A percentile compares a stretch with the other conserved stretches of the same genome.
phyloP scores from a whole-genome alignment of 1,139 yeast genomes.

The Geotrichum reessii region DNA sequence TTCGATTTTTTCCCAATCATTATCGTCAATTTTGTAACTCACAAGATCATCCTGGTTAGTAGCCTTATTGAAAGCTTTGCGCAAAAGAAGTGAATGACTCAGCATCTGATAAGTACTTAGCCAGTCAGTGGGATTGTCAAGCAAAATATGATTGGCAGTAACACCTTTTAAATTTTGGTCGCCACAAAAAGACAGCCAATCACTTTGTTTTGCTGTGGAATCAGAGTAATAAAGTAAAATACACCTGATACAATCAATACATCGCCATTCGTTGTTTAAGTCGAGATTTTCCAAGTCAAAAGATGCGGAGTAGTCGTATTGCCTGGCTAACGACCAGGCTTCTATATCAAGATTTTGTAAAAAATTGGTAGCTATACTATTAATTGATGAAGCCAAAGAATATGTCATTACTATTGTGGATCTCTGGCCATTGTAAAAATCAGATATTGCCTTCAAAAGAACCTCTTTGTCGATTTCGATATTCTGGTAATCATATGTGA shows the following conservation, averaged over 20 bases:
- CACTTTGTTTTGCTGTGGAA: not conserved
- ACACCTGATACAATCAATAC: not conserved
- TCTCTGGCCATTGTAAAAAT: not conserved
- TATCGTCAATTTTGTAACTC: not conserved
- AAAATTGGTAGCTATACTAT: constrained; percentile 5
- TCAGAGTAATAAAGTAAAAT: not conserved
- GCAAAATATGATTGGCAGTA: not conserved
- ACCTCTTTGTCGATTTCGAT: not conserved
- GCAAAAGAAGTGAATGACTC: not conserved
- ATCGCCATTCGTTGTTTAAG: not conserved
- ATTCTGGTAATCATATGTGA: not conserved
- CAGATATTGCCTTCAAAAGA: not conserved
- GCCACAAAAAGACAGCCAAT: not conserved
- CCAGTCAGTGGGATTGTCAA: constrained; percentile 1
- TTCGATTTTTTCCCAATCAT: constrained; percentile 4
- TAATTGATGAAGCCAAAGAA: constrained; percentile 2
- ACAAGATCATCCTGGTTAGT: not conserved
- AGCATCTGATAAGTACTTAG: constrained; percentile 4
- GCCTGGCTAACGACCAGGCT: constrained; percentile 2
- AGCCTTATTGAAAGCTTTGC: constrained; percentile 1
- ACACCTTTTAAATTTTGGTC: not conserved
- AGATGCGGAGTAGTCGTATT: not conserved
- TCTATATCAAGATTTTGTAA: not conserved
- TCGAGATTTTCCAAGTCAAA: not conserved
- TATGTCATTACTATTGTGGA: not conserved